phyloP scores from a whole-genome alignment of 140 eudicot species.

The Erigeron philadelphicus region DNA sequence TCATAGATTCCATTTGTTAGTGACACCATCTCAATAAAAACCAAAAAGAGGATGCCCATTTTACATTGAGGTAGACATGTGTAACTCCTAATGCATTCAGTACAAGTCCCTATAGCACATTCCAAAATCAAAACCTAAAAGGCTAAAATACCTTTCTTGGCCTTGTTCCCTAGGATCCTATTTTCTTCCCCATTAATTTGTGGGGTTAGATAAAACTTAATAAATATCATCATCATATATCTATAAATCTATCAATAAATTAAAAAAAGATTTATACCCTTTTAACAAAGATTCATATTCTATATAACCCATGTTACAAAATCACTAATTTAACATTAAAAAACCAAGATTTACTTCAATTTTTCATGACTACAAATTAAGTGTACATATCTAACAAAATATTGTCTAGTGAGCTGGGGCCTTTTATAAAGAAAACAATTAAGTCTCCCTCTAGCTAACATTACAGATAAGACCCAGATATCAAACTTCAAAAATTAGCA shows the following conservation, averaged over 20 bases:
- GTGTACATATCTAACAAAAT: too few relatives aligned
- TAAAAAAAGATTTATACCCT: slow-evolving; percentile 1
- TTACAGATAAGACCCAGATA: neutral
- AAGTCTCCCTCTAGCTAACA: too few relatives aligned
- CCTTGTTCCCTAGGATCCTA: slow-evolving; percentile 23
- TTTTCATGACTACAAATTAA: too few relatives aligned
- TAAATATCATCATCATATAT: too few relatives aligned
- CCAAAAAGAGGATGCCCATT: neutral
- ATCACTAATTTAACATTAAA: slow-evolving; percentile 4
- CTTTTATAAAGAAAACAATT: too few relatives aligned
- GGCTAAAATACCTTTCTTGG: neutral
- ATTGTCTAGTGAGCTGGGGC: too few relatives aligned
- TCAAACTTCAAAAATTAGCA: neutral
- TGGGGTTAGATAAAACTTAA: neutral
- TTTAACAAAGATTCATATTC: slow-evolving; percentile 14
- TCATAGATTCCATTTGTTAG: slow-evolving; percentile 16
- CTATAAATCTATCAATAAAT: neutral
- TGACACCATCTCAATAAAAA: neutral
- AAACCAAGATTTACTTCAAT: slow-evolving; percentile 2
- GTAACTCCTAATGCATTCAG: slow-evolving; percentile 10
- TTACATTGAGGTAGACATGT: neutral
- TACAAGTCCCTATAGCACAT: slow-evolving; percentile 26
- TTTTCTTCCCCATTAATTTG: slow-evolving; percentile 11
- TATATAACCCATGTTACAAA: slow-evolving; percentile 9
- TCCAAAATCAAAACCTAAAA: slow-evolving; percentile 16